Evolutionary conservation across 257 asterid genomes (phyloP).

Genomic region (Nicotiana obtusifolia): DNA sequence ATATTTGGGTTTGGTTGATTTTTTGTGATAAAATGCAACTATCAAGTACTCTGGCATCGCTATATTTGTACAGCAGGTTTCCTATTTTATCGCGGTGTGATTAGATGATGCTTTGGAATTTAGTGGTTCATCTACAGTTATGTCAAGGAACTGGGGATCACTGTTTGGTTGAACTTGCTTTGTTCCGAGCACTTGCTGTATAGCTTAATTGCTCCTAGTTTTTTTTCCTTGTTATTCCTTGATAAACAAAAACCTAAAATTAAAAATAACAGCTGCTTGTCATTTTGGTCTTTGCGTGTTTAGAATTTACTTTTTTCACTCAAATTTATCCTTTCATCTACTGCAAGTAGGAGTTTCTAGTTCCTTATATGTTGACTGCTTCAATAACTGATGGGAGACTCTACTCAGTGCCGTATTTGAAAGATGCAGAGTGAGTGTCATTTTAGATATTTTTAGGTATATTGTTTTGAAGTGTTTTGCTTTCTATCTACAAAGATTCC

Average conservation of each 20-base stretch:
- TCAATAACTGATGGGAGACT: not conserved
- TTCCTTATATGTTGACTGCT: not conserved
- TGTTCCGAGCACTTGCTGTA: not conserved
- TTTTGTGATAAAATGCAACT: not conserved
- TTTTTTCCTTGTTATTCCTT: not conserved
- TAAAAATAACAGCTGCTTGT: not conserved
- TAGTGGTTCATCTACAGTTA: not conserved
- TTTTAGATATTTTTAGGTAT: slow-evolving; percentile 11
- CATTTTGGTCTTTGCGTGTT: not conserved
- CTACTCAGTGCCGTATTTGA: not conserved
- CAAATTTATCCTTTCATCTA: not conserved
- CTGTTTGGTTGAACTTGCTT: not conserved
- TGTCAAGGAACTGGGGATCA: not conserved
- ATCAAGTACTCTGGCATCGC: not conserved
- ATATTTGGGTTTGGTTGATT: not conserved
- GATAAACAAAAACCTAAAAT: not conserved
- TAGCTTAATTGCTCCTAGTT: not conserved
- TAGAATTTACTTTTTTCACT: not conserved
- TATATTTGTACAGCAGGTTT: not conserved
- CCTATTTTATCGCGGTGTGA: not conserved
- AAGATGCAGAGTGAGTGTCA: not conserved
- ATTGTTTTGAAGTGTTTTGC: slow-evolving; percentile 14
- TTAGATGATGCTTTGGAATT: not conserved
- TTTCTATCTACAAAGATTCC: slow-evolving; percentile 59
- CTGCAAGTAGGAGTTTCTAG: not conserved